These are phyloP conservation scores for Daedalea quercina DNA, from an alignment of 768 basidiomycete genomes.

Conservation along the genomic window DNA sequence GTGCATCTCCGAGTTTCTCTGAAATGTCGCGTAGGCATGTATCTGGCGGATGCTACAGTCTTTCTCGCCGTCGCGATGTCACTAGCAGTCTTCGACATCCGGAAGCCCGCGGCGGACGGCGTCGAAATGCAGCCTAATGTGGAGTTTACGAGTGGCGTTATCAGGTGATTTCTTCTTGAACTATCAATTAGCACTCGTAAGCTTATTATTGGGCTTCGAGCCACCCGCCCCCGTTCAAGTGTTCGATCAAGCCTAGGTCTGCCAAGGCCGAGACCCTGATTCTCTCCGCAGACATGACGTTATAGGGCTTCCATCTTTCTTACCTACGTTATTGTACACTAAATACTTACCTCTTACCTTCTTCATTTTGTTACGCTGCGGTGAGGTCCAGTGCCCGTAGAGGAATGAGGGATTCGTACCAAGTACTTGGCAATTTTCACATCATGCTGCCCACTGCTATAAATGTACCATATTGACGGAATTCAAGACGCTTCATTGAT, in stretches of 20 bases:
- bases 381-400: too few species aligned
- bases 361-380: too few species aligned
- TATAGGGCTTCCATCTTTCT: not conserved
- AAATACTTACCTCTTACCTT: too few species aligned
- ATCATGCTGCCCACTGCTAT: too few species aligned
- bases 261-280: conserved; percentile 20
- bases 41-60: conserved; percentile 26
- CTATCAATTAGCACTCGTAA: too few species aligned
- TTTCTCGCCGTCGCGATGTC: conserved; percentile 24
- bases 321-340: too few species aligned
- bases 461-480: too few species aligned
- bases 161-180: conserved; percentile 14
- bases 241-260: conserved; percentile 23
- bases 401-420: too few species aligned
- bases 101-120: conserved; percentile 24
- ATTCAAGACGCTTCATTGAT: too few species aligned
- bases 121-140: conserved; percentile 17
- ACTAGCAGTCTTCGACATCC: conserved; percentile 24
- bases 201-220: conserved; percentile 5
- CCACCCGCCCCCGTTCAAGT: conserved; percentile 21
- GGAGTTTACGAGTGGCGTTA: conserved; percentile 18
- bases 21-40: conserved; percentile 15
- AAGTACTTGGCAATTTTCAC: too few species aligned
- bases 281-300: not conserved
- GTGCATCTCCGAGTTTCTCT: not conserved